phyloP scores from a whole-genome alignment of 1,139 yeast species.

The Yamadazyma triangularis region DNA sequence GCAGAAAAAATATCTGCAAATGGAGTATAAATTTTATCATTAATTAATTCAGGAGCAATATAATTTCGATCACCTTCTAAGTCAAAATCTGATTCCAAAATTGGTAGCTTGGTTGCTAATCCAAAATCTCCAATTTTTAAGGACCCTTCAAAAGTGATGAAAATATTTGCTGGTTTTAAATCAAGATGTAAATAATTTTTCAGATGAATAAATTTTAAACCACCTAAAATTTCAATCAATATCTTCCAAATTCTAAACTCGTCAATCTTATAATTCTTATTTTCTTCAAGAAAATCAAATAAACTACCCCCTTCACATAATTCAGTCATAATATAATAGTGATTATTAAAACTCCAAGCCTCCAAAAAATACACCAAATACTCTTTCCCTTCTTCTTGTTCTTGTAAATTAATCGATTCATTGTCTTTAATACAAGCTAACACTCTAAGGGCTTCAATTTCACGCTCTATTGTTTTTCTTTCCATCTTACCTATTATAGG shows the following conservation, averaged over 20 bases:
- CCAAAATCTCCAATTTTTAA: slow-evolving; percentile 84
- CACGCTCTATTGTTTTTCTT: slow-evolving; percentile 32
- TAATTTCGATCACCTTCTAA: slow-evolving; percentile 97
- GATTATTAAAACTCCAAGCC: slow-evolving; percentile 78
- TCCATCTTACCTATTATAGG: slow-evolving; percentile 41
- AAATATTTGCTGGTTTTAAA: slow-evolving; percentile 90
- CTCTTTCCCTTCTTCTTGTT: slow-evolving; percentile 72
- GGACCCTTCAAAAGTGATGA: slow-evolving; percentile 91
- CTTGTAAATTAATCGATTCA: slow-evolving; percentile 34
- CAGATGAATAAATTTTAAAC: slow-evolving; percentile 76
- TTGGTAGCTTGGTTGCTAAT: slow-evolving; percentile 50
- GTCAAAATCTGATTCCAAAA: slow-evolving; percentile 60
- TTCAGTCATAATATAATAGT: slow-evolving; percentile 89
- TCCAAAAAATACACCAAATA: slow-evolving; percentile 75
- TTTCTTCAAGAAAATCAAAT: slow-evolving; percentile 73
- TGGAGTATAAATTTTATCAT: slow-evolving; percentile 77
- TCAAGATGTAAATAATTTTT: slow-evolving; percentile 78
- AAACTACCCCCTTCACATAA: slow-evolving; percentile 93
- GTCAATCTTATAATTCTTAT: slow-evolving; percentile 71
- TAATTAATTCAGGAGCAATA: slow-evolving; percentile 93
- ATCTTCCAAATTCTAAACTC: slow-evolving; percentile 99
- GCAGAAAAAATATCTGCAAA: slow-evolving; percentile 93
- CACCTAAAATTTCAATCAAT: slow-evolving; percentile 72
- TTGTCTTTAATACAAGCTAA: slow-evolving; percentile 40
- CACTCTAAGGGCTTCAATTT: slow-evolving; percentile 41